Evolutionary conservation across 2,329 filamentous ascomycete genomes (phyloP), one percentile per base, ranked within the genome.

Genomic region (Trichoderma harzianum): DNA sequence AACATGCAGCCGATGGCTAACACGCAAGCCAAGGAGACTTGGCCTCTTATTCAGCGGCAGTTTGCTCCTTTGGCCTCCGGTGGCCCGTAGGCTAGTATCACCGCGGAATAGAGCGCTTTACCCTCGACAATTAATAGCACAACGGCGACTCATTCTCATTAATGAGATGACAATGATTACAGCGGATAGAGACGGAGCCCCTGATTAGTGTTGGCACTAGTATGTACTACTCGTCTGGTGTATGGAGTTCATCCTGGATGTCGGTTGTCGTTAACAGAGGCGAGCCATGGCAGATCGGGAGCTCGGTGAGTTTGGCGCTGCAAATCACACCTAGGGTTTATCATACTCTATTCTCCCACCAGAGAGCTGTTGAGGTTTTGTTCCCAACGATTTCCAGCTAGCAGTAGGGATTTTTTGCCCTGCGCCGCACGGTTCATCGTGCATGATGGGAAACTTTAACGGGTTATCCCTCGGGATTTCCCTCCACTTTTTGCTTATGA

Each of bases 371-470:
- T 24, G n/a, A 36, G 34, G 16, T 24, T 32, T 60, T 5, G 26
- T 28, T 60, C 66, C 36, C 53, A 28, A 30, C 14, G 34, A 6
- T 12, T 26, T 26, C 47, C 55, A 51, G 55, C 66, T 61, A 14
- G 34, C 16, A 12, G 21, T 21, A 47, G 18, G 51, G 36, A 47
- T 26, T 58, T 26, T 26, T 43, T 5, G 24, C 55, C 36, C 30
- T 66, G 8, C 63, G 4, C 53, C 39, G 66, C 66, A 69, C 66
- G 55, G 66, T 47, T 61, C 36, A 69, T 32, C 66, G 32, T 69
- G 66, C 66, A 69, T 69, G 66, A 69, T 39, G 65, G 26, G 36
- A 18, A 39, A 16, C 32, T 32, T 16, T 18, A 58, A 21, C 26
- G 39, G 14, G 16, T 18, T 43, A 12, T 43, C 16, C 26, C 30